Conservation (phyloP, 352 stramenopile species). For the Phytopythium vexans region DNA sequence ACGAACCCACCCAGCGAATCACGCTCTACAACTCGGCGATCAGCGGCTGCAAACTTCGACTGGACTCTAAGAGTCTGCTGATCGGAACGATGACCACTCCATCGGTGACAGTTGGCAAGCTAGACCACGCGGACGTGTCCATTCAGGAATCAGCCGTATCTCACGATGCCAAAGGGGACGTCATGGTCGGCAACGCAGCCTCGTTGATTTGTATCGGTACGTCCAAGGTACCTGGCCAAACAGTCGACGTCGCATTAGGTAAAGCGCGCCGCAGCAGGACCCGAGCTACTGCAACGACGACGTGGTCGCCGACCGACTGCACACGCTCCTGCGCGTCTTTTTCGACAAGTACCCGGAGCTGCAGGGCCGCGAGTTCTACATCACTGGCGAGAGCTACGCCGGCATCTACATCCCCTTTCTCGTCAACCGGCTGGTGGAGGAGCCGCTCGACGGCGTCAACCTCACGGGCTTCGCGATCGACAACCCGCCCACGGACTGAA, state of each 20-base stretch:
- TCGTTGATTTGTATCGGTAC: constrained; percentile 26
- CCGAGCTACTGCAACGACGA: constrained; percentile 58
- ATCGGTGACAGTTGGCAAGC: constrained; percentile 23
- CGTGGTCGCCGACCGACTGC: constrained; percentile 40
- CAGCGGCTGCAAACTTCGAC: constrained; percentile 25
- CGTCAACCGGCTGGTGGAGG: constrained; percentile 55
- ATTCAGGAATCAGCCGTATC: constrained; percentile 15
- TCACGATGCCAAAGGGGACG: constrained; percentile 18
- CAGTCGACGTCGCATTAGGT: too few relatives aligned
- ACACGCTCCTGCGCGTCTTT: constrained; percentile 65
- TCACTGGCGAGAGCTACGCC: constrained; percentile 86
- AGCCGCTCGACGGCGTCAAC: constrained; percentile 39
- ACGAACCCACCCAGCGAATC: constrained; percentile 37
- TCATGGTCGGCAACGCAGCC: constrained; percentile 19
- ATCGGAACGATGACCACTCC: too few relatives aligned
- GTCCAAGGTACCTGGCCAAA: too few relatives aligned
- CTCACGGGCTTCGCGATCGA: constrained; percentile 69
- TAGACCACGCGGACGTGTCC: constrained; percentile 14
- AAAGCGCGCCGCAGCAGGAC: constrained; percentile 48
- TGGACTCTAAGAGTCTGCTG: constrained; percentile 37
- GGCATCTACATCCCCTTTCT: constrained; percentile 85
- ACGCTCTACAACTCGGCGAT: constrained; percentile 36
- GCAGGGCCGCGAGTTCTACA: constrained; percentile 59
- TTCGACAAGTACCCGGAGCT: constrained; percentile 71
- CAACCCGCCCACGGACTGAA: constrained; percentile 76